Conservation (phyloP, 2,329 filamentous ascomycete genomes). For the Fusarium musae region DNA sequence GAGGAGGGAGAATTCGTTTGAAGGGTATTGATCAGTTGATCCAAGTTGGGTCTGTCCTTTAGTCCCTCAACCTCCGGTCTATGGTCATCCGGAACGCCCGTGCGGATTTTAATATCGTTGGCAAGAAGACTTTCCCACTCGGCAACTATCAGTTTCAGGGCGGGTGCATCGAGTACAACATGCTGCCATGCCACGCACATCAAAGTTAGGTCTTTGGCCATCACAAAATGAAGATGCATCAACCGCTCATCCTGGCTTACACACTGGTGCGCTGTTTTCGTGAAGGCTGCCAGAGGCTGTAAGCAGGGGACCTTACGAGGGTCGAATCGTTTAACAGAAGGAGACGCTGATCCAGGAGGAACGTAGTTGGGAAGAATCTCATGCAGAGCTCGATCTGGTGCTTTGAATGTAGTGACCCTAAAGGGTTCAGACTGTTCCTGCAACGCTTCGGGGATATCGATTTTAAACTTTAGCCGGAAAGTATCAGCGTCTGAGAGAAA, state of each 20-base stretch:
- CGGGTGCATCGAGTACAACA: background rate
- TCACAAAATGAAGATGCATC: background rate
- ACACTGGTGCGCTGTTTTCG: background rate
- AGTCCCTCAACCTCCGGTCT: rapidly evolving
- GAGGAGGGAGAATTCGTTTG: rapidly evolving
- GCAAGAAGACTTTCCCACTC: background rate
- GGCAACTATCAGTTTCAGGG: background rate
- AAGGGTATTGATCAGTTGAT: rapidly evolving
- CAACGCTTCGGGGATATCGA: background rate
- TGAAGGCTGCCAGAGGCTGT: background rate
- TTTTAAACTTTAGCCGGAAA: background rate
- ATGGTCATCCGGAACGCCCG: too few relatives aligned
- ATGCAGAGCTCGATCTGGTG: background rate
- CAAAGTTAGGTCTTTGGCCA: background rate
- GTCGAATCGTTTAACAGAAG: background rate
- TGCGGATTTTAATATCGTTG: too few relatives aligned
- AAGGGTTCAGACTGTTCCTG: background rate
- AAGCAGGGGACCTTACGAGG: background rate
- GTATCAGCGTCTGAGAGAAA: background rate
- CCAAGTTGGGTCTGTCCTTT: background rate
- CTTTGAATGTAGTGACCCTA: rapidly evolving
- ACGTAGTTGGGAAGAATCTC: background rate
- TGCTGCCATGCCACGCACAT: background rate
- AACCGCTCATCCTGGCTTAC: background rate
- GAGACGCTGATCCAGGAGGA: rapidly evolving